phyloP scores from a whole-genome alignment of 1,139 yeast genomes.

The Diutina neorugosa region DNA sequence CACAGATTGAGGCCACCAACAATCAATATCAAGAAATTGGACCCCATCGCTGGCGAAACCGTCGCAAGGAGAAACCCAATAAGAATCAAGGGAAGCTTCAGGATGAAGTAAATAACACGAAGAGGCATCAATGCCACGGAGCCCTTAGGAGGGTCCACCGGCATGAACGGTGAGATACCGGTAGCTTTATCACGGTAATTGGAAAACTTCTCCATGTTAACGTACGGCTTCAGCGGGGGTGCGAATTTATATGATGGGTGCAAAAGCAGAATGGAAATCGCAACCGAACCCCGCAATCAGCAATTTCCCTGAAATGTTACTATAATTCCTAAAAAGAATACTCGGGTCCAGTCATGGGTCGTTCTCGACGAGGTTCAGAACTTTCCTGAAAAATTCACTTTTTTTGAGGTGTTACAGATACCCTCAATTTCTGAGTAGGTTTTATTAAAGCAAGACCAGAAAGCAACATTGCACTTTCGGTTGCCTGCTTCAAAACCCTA shows the following conservation, averaged over 20 bases:
- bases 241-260: not conserved
- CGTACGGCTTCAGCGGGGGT: not conserved
- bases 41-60: not conserved
- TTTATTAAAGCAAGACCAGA: too few relatives aligned
- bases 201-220: conserved; percentile 58
- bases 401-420: too few relatives aligned
- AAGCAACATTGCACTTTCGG: too few relatives aligned
- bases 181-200: conserved; percentile 71
- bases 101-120: not conserved
- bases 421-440: too few relatives aligned
- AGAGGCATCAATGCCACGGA: conserved; percentile 1
- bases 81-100: not conserved
- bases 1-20: not conserved
- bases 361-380: too few relatives aligned
- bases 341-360: too few relatives aligned
- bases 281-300: not conserved
- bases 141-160: conserved; percentile 16
- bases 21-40: not conserved
- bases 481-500: too few relatives aligned
- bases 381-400: too few relatives aligned
- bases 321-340: too few relatives aligned
- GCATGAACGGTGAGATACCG: conserved; percentile 72
- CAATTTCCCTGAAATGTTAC: not conserved
- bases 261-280: not conserved
- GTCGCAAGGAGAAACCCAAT: not conserved